Conservation (phyloP, 2,329 filamentous ascomycete species). For the Cucurbitaria berberidis region DNA sequence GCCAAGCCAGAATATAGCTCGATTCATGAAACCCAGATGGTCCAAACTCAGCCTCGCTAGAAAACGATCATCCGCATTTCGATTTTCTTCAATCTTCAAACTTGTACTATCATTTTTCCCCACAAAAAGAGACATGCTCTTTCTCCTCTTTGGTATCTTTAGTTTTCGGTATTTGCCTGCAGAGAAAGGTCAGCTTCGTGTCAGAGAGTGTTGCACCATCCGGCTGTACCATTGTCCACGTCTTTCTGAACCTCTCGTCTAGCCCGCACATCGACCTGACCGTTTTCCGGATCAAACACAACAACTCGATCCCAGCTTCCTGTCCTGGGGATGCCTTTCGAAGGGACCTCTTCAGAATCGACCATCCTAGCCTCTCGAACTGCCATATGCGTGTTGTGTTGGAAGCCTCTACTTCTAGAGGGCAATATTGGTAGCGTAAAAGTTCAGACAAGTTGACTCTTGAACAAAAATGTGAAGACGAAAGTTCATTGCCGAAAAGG, state of each 20-base stretch:
- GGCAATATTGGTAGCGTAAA: too few relatives aligned
- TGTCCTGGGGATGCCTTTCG: too few relatives aligned
- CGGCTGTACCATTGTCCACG: neutral
- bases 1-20: neutral
- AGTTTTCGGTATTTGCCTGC: neutral
- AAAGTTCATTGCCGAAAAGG: too few relatives aligned
- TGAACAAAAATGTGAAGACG: too few relatives aligned
- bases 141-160: neutral
- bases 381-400: too few relatives aligned
- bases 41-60: neutral
- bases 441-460: too few relatives aligned
- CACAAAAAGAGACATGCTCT: neutral
- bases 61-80: neutral
- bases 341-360: too few relatives aligned
- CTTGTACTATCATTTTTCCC: neutral
- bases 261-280: neutral
- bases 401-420: too few relatives aligned
- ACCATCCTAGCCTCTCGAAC: too few relatives aligned
- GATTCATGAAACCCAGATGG: neutral
- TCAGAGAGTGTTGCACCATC: neutral
- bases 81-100: neutral
- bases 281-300: neutral
- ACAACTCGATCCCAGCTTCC: neutral
- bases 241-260: too few relatives aligned
- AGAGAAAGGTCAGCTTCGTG: neutral